Evolutionary conservation across 208 protist species (phyloP).

Genomic region (Wallacemonas sp.): DNA sequence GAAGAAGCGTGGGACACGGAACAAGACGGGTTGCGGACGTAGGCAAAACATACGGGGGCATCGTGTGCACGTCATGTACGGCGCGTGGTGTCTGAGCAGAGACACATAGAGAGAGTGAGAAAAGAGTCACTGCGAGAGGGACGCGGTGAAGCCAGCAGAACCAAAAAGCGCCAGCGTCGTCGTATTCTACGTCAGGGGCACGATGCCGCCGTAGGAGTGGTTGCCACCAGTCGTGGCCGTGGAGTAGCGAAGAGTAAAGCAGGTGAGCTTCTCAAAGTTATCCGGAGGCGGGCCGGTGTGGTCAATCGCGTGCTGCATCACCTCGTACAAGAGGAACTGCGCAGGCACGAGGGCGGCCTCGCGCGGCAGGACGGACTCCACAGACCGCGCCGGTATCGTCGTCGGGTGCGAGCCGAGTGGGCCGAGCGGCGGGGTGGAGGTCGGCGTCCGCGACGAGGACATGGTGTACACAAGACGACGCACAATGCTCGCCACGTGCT

Average conservation of each 20-base stretch:
- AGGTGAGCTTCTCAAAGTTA: conserved; percentile 7
- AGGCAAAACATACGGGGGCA: no score
- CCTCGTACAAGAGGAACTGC: conserved; percentile 16
- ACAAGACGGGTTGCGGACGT: no score
- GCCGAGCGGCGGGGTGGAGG: conserved; percentile 7
- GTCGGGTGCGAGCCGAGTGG: conserved; percentile 1
- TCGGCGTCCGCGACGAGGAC: conserved; percentile 1
- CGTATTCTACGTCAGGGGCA: conserved; percentile 10
- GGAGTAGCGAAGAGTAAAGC: conserved; percentile 11
- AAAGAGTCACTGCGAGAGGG: no score
- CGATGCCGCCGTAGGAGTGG: conserved; percentile 10
- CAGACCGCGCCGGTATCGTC: neutral
- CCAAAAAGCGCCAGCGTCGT: no score
- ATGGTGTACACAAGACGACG: conserved; percentile 31
- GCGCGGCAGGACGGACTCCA: neutral
- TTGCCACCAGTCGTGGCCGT: neutral
- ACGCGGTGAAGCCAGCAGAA: no score
- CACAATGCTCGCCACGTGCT: conserved; percentile 44
- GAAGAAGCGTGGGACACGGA: no score
- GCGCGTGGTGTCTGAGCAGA: no score
- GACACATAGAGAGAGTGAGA: no score
- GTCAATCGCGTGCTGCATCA: conserved; percentile 15
- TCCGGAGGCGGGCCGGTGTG: conserved; percentile 13
- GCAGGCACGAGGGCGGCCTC: conserved; percentile 7
- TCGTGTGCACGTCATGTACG: no score